These are phyloP conservation scores for Gossypium bickii DNA, from an alignment of 345 rosid genomes.

Conservation along the genomic window DNA sequence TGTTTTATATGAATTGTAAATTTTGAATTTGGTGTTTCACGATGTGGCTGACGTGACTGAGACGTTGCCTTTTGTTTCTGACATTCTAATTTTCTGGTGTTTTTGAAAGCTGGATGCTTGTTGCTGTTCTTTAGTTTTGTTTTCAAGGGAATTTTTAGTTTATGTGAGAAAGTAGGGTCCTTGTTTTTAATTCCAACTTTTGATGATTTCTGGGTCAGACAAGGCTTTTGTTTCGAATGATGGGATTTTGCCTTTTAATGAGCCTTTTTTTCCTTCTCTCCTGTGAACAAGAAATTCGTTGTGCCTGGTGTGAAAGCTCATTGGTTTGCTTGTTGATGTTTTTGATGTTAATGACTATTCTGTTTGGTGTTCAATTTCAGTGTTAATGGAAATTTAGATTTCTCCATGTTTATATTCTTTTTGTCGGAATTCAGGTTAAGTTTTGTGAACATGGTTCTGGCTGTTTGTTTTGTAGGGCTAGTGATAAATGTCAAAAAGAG, in stretches of 20 bases:
- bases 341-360: no score
- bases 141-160: background rate
- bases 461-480: conserved; percentile 41
- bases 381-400: background rate
- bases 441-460: background rate
- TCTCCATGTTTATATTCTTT: background rate
- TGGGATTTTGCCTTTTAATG: no score
- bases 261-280: no score
- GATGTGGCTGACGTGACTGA: background rate
- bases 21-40: no score
- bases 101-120: background rate
- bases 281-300: background rate
- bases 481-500: conserved; percentile 68
- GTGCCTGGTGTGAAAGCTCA: background rate
- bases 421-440: background rate
- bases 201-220: background rate
- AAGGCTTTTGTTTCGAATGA: no score
- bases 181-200: background rate
- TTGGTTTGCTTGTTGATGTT: background rate
- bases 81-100: background rate
- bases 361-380: no score
- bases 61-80: background rate
- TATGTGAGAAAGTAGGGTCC: background rate
- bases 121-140: background rate
- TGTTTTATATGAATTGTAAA: background rate